Evolutionary conservation across 768 basidiomycete species (phyloP), one percentile per base, ranked within the genome.

Genomic region (Tricholoma furcatifolium): DNA sequence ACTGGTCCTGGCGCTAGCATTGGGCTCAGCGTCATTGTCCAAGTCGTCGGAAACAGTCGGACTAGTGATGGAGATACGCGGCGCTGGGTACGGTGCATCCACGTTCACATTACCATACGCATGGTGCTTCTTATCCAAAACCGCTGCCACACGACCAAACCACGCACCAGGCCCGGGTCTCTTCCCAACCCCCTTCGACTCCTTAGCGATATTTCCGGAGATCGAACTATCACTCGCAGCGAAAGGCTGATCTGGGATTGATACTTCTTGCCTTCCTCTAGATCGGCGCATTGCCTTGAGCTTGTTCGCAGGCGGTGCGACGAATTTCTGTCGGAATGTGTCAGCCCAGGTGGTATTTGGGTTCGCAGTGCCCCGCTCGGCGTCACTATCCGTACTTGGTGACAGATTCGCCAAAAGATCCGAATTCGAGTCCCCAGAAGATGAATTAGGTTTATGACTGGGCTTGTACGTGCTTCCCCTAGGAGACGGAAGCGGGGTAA

Each of bases 401-500:
- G 78, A 69, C 65, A 80, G 75, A 53, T 70, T 77, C 42, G 77
- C 71, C 68, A 7, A 4, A 3, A 74, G 75, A 50, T 76, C 77
- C 56, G 69, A 72, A 61, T 72, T 70, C 6, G 73, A 66, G 24
- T 60, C 59, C 4, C 54, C 50, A 49, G 64, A 65, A 43, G 59
- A 61, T 48, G 62, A 62, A 46, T 59, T 60, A 46, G 54, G 65
- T 0, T 47, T 57, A 12, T 57, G 57, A 38, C 52, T 58, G 18
- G 66, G 69, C 52, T 69, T 70, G 49, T 70, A 63, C 8, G 65
- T 54, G 36, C 66, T 60, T 4, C 67, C 68, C 43, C 62, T 67
- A n/a, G 75, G 67, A 34, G 70, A 71, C 18, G 78, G 76, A 55
- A 80, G 67, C 6, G 81, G 83, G 24, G 78, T 79, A 54, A 84